phyloP scores from a whole-genome alignment of 352 stramenopile genomes.

The Phytophthora litchii region DNA sequence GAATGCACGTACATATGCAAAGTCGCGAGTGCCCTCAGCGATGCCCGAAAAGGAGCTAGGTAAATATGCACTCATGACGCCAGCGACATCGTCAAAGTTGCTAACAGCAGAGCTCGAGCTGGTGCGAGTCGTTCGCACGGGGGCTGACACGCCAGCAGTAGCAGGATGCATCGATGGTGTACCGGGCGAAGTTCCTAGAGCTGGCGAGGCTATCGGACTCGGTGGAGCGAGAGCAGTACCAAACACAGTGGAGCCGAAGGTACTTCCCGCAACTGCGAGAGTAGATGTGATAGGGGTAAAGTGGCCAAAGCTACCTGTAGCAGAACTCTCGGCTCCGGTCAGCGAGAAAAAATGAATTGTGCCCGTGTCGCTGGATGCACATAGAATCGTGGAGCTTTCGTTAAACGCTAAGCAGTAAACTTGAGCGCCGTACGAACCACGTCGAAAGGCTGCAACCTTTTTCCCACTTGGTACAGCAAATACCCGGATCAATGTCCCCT shows the following conservation, averaged over 20 bases:
- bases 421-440: slow-evolving; percentile 95
- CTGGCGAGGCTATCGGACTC: slow-evolving; percentile 9
- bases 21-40: slow-evolving; percentile 86
- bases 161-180: slow-evolving; percentile 13
- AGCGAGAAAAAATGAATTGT: slow-evolving; percentile 97
- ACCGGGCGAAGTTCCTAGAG: slow-evolving; percentile 18
- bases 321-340: slow-evolving; percentile 69
- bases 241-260: slow-evolving; percentile 60
- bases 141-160: slow-evolving; percentile 2
- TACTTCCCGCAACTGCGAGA: slow-evolving; percentile 69
- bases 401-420: slow-evolving; percentile 98
- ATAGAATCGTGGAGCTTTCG: slow-evolving; percentile 92
- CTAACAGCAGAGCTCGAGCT: slow-evolving; percentile 47
- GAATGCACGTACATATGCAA: slow-evolving; percentile 69
- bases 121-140: slow-evolving; percentile 32
- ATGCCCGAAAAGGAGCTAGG: slow-evolving; percentile 81
- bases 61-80: slow-evolving; percentile 74
- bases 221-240: slow-evolving; percentile 28
- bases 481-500: slow-evolving; percentile 98
- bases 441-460: slow-evolving; percentile 93
- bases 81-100: slow-evolving; percentile 74
- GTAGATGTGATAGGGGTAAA: slow-evolving; percentile 79
- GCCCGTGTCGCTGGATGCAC: slow-evolving; percentile 96
- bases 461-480: slow-evolving; percentile 94
- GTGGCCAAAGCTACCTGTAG: slow-evolving; percentile 80